These are phyloP conservation scores for Cercophora scortea DNA, from an alignment of 495 filamentous ascomycete species.

Conservation along the genomic window DNA sequence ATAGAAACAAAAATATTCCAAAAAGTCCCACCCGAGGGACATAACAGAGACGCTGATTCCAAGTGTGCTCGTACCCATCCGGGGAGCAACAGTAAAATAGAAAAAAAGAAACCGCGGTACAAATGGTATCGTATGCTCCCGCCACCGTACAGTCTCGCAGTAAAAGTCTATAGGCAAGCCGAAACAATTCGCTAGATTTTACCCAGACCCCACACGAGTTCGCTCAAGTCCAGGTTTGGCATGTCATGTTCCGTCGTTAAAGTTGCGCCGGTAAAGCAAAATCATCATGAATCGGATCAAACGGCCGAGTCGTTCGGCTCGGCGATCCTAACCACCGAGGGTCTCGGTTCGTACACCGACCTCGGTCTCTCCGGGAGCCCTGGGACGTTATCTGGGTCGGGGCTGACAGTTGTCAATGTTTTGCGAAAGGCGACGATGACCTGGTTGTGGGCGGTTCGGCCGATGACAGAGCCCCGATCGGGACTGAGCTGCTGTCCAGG, in stretches of 20 bases:
- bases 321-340: slow-evolving; percentile 1
- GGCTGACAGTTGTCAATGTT: slow-evolving; percentile 10
- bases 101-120: neutral
- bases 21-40: too few species aligned
- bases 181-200: too few species aligned
- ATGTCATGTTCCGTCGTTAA: too few species aligned
- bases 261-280: neutral
- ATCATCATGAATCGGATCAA: neutral
- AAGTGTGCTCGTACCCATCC: too few species aligned
- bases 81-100: too few species aligned
- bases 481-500: slow-evolving; percentile 7
- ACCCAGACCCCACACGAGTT: too few species aligned
- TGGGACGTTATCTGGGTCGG: neutral
- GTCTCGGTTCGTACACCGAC: neutral
- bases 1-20: too few species aligned
- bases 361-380: neutral
- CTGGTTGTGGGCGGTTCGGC: slow-evolving; percentile 8
- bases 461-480: slow-evolving; percentile 18
- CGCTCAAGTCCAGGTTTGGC: too few species aligned
- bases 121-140: neutral
- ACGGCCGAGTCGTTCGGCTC: neutral
- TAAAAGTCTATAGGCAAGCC: too few species aligned
- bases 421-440: slow-evolving; percentile 21
- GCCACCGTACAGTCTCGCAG: too few species aligned
- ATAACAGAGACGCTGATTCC: too few species aligned